Evolutionary conservation across 257 asterid species (phyloP).

Genomic region (Misopates orontium): DNA sequence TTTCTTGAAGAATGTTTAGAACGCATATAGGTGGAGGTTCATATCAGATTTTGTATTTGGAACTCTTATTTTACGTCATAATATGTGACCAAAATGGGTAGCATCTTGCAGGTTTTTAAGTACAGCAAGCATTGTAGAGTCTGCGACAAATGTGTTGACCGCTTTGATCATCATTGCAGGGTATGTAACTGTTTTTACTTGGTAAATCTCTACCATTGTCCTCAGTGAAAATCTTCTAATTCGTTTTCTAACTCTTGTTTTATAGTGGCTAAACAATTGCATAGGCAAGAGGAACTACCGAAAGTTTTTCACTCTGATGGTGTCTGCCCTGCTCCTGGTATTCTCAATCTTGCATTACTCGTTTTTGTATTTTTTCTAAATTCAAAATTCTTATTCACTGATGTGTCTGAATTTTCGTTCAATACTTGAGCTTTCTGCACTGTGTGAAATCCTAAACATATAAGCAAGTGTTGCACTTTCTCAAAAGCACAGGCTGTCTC

Average conservation of each 20-base stretch:
- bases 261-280: slow-evolving; percentile 98
- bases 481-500: background rate
- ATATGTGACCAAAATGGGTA: slow-evolving; percentile 7
- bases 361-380: background rate
- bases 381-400: slow-evolving; percentile 1
- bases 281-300: slow-evolving; percentile 91
- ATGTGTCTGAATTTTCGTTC: background rate
- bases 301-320: slow-evolving; percentile 91
- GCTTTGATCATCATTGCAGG: slow-evolving; percentile 99
- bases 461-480: too few species aligned
- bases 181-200: slow-evolving; percentile 37
- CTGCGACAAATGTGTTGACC: slow-evolving; percentile 94
- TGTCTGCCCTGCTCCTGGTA: slow-evolving; percentile 95
- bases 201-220: slow-evolving; percentile 15
- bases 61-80: too few species aligned
- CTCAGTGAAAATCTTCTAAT: slow-evolving; percentile 19
- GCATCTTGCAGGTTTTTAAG: slow-evolving; percentile 73
- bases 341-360: slow-evolving; percentile 29
- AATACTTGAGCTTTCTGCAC: too few species aligned
- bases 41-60: too few species aligned
- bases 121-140: slow-evolving; percentile 99
- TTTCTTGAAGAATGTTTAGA: too few species aligned
- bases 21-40: too few species aligned
- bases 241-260: slow-evolving; percentile 25
- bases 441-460: too few species aligned